Conservation (phyloP, 768 basidiomycete species). For the Obba rivulosa region DNA sequence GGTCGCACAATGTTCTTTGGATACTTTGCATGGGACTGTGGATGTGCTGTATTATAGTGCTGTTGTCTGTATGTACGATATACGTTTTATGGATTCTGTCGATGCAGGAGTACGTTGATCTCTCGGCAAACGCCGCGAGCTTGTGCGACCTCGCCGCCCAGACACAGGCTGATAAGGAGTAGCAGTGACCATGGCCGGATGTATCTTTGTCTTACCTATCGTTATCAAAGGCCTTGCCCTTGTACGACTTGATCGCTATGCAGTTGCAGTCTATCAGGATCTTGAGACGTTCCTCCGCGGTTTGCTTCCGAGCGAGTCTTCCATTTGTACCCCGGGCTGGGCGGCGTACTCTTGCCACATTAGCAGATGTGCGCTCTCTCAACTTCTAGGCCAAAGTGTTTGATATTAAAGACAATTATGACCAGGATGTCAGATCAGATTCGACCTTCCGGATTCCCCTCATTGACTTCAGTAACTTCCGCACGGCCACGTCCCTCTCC, state of each 20-base stretch:
- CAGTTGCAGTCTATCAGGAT: neutral
- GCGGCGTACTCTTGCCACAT: constrained; percentile 1
- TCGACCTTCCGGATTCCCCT: constrained; percentile 52
- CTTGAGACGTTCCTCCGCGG: neutral
- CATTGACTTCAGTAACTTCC: constrained; percentile 72
- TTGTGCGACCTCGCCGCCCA: no score
- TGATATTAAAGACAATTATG: neutral
- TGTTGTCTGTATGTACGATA: no score
- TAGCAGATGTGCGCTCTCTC: constrained; percentile 1
- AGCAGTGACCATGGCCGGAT: no score
- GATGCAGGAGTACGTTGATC: no score
- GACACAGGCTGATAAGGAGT: no score
- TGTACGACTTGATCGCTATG: neutral
- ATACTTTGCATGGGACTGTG: no score
- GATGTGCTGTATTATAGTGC: no score
- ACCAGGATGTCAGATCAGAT: constrained; percentile 6
- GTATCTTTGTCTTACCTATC: no score
- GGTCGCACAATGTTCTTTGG: no score
- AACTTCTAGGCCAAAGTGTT: neutral
- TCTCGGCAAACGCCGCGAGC: no score
- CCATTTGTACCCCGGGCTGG: neutral
- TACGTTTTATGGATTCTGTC: no score
- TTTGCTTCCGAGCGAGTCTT: neutral
- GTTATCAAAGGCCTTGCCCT: no score
- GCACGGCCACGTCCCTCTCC: constrained; percentile 37